Evolutionary conservation across 2,329 filamentous ascomycete genomes (phyloP).

Genomic region (Aspergillus sp.): DNA sequence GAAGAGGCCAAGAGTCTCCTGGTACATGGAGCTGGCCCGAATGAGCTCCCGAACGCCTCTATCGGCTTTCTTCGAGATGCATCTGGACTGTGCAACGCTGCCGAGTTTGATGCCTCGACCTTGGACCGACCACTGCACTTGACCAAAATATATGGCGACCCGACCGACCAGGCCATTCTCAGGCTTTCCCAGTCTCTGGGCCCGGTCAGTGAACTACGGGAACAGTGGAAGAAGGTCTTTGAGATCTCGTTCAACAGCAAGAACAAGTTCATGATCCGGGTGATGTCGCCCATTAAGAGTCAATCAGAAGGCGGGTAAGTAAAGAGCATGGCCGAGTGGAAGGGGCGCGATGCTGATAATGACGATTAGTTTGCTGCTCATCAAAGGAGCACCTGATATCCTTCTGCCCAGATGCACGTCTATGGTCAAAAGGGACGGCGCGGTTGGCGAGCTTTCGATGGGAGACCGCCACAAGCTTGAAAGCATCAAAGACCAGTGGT

Average conservation of each 20-base stretch:
- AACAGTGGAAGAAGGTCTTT: slow-evolving; percentile 64
- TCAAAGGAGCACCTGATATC: slow-evolving; percentile 77
- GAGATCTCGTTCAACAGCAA: slow-evolving; percentile 77
- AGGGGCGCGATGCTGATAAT: background rate
- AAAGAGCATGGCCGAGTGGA: background rate
- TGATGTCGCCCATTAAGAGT: slow-evolving; percentile 42
- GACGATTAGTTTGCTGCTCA: slow-evolving; percentile 59
- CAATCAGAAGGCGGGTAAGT: background rate
- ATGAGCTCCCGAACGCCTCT: background rate
- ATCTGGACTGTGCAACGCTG: slow-evolving; percentile 70
- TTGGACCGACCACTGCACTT: slow-evolving; percentile 58
- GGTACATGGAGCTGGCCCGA: background rate
- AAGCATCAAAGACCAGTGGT: slow-evolving; percentile 65
- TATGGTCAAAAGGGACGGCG: slow-evolving; percentile 57
- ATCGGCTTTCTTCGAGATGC: slow-evolving; percentile 61
- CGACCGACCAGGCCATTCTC: slow-evolving; percentile 73
- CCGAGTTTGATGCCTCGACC: slow-evolving; percentile 69
- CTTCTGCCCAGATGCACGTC: slow-evolving; percentile 63
- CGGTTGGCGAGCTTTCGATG: slow-evolving; percentile 46
- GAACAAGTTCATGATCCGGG: slow-evolving; percentile 77
- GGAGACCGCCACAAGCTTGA: slow-evolving; percentile 49
- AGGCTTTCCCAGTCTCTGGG: slow-evolving; percentile 68
- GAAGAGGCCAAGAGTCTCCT: slow-evolving; percentile 53
- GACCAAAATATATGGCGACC: slow-evolving; percentile 69
- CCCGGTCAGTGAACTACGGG: slow-evolving; percentile 58